Conservation (phyloP, 768 basidiomycete genomes). For the Tylopilus cervinicoccineus region DNA sequence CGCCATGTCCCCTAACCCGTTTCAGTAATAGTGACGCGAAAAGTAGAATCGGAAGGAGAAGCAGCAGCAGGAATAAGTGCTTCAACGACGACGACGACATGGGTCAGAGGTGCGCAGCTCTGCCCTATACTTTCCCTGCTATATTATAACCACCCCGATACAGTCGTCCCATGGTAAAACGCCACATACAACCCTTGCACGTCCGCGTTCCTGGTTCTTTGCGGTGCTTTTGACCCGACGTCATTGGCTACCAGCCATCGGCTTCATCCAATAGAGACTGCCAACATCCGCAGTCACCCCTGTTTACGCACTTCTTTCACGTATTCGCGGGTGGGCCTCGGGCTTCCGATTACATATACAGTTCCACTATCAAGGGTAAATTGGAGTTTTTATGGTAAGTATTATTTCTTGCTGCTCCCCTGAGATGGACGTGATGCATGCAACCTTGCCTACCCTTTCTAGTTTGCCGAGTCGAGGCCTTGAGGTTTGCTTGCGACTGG, state of each 20-base stretch:
- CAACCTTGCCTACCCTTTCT: background rate
- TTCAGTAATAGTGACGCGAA: background rate
- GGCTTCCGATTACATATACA: background rate
- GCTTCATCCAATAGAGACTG: background rate
- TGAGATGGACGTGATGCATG: background rate
- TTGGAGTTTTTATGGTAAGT: background rate
- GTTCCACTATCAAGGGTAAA: no score
- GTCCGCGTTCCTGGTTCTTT: background rate
- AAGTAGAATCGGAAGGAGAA: conserved; percentile 6
- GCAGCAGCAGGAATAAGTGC: conserved; percentile 16
- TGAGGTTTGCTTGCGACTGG: background rate
- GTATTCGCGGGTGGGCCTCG: background rate
- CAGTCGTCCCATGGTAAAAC: background rate
- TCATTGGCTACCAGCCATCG: background rate
- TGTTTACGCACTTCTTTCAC: background rate
- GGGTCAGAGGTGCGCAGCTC: background rate
- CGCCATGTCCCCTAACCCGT: background rate
- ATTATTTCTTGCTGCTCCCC: background rate
- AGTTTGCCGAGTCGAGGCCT: background rate
- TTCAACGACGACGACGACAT: conserved; percentile 11
- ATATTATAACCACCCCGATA: conserved; percentile 12
- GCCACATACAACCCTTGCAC: background rate
- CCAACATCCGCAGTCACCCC: background rate
- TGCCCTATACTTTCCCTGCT: background rate
- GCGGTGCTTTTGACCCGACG: background rate